Evolutionary conservation across 345 rosid genomes (phyloP).

Genomic region (Linum usitatissimum): DNA sequence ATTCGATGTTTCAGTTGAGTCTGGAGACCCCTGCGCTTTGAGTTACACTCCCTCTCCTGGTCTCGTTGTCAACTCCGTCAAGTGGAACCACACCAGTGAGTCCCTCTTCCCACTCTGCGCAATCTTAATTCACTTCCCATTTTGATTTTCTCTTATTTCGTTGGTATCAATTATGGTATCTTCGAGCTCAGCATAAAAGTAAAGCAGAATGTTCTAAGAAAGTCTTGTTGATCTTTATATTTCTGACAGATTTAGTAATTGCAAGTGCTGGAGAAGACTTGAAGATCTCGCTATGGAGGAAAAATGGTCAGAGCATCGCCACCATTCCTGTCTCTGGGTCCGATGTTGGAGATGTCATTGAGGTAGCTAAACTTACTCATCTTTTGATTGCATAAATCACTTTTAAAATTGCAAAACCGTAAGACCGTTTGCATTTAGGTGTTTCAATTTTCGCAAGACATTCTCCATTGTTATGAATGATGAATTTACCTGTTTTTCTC

Average conservation of each 20-base stretch:
- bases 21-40: conserved; percentile 72
- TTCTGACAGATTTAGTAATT: conserved; percentile 71
- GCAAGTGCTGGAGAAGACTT: conserved; percentile 98
- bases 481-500: too few species aligned
- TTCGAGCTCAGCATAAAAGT: neutral
- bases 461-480: too few species aligned
- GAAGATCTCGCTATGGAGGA: conserved; percentile 82
- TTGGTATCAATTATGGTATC: conserved; percentile 3
- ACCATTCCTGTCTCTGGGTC: conserved; percentile 63
- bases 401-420: neutral
- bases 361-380: conserved; percentile 28
- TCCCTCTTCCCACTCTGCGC: conserved; percentile 7
- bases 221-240: neutral
- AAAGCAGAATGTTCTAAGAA: neutral
- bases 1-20: conserved; percentile 56
- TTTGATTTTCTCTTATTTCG: neutral
- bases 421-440: neutral
- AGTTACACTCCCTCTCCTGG: conserved; percentile 71
- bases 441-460: neutral
- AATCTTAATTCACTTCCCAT: neutral
- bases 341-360: conserved; percentile 59
- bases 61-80: conserved; percentile 64
- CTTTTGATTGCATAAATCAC: neutral
- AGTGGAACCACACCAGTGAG: conserved; percentile 94
- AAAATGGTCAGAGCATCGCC: conserved; percentile 73